These are phyloP conservation scores for Plasmodium billcollinsi DNA, from an alignment of 169 alveolate genomes.

Conservation along the genomic window DNA sequence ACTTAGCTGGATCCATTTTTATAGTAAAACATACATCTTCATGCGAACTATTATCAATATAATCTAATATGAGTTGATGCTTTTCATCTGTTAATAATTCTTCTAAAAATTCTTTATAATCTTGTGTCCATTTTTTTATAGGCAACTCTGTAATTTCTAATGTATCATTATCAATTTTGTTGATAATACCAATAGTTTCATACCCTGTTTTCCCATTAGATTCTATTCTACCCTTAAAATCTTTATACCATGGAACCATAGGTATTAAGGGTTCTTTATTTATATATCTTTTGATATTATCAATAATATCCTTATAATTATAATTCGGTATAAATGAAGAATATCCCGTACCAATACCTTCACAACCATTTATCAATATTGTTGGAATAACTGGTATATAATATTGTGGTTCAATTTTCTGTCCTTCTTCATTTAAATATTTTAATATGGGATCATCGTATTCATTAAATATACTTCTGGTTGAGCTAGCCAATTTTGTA, in stretches of 20 bases:
- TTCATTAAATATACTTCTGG: slow-evolving; percentile 93
- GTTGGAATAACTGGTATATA: slow-evolving; percentile 99
- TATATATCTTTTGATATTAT: slow-evolving; percentile 92
- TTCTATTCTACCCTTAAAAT: slow-evolving; percentile 95
- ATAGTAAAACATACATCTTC: slow-evolving; percentile 90
- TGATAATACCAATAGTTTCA: slow-evolving; percentile 87
- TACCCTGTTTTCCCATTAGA: slow-evolving; percentile 89
- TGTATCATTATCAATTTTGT: slow-evolving; percentile 85
- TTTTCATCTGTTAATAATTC: slow-evolving; percentile 80
- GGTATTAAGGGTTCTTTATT: slow-evolving; percentile 91
- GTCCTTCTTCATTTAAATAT: slow-evolving; percentile 97
- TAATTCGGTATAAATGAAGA: slow-evolving; percentile 96
- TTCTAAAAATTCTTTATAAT: slow-evolving; percentile 95
- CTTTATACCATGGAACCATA: slow-evolving; percentile 98
- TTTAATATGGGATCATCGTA: slow-evolving; percentile 94
- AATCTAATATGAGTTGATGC: slow-evolving; percentile 82
- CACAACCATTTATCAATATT: slow-evolving; percentile 98
- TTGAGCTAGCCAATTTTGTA: slow-evolving; percentile 91
- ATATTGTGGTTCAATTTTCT: slow-evolving; percentile 98
- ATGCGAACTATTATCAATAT: slow-evolving; percentile 90
- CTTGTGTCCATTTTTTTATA: slow-evolving; percentile 97
- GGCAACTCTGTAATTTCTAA: slow-evolving; percentile 98
- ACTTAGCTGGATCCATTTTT: slow-evolving; percentile 85
- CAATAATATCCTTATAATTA: slow-evolving; percentile 96
- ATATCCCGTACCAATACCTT: slow-evolving; percentile 99